Base-by-base conservation (phyloP, 2,329 filamentous ascomycete species). In the Microcera coccophila region DNA sequence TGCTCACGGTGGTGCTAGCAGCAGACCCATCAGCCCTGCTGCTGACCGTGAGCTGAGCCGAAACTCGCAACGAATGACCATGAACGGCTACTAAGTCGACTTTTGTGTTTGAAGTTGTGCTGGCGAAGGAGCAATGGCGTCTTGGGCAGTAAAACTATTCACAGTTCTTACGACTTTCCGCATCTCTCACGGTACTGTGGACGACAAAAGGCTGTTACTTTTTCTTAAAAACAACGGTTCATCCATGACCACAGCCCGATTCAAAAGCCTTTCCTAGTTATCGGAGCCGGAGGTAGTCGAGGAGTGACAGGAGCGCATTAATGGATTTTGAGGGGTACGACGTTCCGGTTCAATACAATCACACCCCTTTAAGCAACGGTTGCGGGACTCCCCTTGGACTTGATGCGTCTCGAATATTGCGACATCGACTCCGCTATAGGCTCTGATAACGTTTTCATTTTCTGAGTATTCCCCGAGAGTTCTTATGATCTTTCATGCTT, bases 21-120 rank as follows among this genome's bases (percentile, higher is more conserved):
- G 65, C 61, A 81, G 91, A 67, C 93, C 93, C 63, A 98, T 98
- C 76, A 95, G 88, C 67, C 93, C 93, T 48, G 80, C 90, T 48
- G 91, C 93, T 44, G 93, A 98, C 57, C 84, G 93, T 55, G 93
- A 98, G 73, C 74, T 98, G 62, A 97, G 91, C 85, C 84, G 91
- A 69, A 90, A 86, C 79, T 96, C 90, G 59, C 90, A 97, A 77
- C 83, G 93, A 67, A 88, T 93, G 83, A 94, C 90, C 57, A 95
- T 97, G 90, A 98, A 97, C 73, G 93, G 93, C 69, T 96, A 97
- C 78, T 96, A 90, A 67, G 58, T 42, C 44, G 47, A 47, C 46
- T 36, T 44, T 53, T 54, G 48, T 57, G 50, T 45, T 62, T 64
- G 44, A 58, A 54, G 47, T 57, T 58, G 50, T 54, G 49, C 46